phyloP scores from a whole-genome alignment of 768 basidiomycete species.

The Leccinum obscurum region DNA sequence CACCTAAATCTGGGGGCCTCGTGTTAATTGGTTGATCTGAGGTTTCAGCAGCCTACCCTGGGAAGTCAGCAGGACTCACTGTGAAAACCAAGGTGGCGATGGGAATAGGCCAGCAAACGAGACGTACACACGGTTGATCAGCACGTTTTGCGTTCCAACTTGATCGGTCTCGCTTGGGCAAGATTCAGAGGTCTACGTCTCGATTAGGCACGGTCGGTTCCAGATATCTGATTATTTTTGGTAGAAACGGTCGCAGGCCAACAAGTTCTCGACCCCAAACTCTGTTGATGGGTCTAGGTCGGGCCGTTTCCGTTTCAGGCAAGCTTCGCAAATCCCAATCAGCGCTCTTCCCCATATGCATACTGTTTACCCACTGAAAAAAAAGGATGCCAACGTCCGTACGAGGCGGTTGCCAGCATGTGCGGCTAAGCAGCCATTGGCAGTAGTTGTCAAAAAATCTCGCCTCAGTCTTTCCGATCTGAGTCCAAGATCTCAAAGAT shows the following conservation, averaged over 20 bases:
- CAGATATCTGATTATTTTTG: not conserved
- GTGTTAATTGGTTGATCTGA: not conserved
- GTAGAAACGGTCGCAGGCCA: not conserved
- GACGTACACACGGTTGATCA: not conserved
- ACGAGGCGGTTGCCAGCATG: not conserved
- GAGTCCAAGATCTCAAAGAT: not conserved
- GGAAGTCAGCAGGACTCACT: constrained; percentile 12
- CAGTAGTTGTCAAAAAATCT: not conserved
- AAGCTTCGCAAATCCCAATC: not conserved
- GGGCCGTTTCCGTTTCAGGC: not conserved
- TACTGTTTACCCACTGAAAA: not conserved
- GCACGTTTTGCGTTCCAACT: not conserved
- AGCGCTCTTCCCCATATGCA: not conserved
- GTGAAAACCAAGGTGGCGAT: constrained; percentile 1
- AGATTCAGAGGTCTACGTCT: not conserved
- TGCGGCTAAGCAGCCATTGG: not conserved
- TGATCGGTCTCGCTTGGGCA: not conserved
- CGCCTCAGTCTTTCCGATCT: too few relatives aligned
- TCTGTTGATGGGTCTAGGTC: not conserved
- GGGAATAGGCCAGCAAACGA: not conserved
- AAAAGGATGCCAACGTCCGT: not conserved
- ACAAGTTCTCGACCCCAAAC: not conserved
- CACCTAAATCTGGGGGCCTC: constrained; percentile 6
- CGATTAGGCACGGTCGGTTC: not conserved
- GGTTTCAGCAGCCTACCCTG: constrained; percentile 15